Evolutionary conservation across 108 stramenopile genomes (phyloP), one percentile per base, ranked within the genome.

Genomic region (Nannochloropsis gaditana): DNA sequence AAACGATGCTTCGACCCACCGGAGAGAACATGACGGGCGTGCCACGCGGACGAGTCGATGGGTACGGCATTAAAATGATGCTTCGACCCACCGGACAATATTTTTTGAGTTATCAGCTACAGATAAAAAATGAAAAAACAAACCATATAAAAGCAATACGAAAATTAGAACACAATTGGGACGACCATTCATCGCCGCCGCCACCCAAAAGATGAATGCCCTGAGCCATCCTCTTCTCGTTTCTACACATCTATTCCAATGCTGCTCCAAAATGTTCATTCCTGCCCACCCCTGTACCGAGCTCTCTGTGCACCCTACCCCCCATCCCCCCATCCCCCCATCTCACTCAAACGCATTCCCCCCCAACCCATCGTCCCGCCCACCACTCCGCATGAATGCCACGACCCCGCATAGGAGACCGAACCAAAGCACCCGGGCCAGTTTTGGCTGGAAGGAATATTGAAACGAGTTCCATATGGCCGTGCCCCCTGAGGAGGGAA

Each of bases 391-490:
- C 47, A 50, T 50, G 47, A 50, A 50, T 11, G 47, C 47, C 47
- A 50, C 47, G 9, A 50, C 47, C 47, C 47, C 47, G 47, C 47
- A 50, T 11, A 50, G 11, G 11, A 50, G 47, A 9, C 47, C 47
- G 11, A 50, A 50, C 47, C 47, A 50, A 9, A 50, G 11, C 47
- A 50, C 47, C 9, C 47, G 47, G 10, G 11, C 47, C 10, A 50
- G 47, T 11, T 50, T 50, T 11, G 47, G 47, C 11, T 50, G 47
- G 11, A 50, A 50, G 47, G 47, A 50, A 11, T 50, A 50, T 50
- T 50, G 47, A 11, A 50, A 50, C 47, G 47, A 50, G 47, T 50
- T 50, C 47, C 47, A 50, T 50, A 50, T 50, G 47, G 47, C 47
- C 47, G 47, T 50, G 47, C 47, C 47, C 9, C 47, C 47, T 50